These are phyloP conservation scores for Rhododendron ferrugineum DNA, from an alignment of 148 eudicot genomes.

Conservation along the genomic window DNA sequence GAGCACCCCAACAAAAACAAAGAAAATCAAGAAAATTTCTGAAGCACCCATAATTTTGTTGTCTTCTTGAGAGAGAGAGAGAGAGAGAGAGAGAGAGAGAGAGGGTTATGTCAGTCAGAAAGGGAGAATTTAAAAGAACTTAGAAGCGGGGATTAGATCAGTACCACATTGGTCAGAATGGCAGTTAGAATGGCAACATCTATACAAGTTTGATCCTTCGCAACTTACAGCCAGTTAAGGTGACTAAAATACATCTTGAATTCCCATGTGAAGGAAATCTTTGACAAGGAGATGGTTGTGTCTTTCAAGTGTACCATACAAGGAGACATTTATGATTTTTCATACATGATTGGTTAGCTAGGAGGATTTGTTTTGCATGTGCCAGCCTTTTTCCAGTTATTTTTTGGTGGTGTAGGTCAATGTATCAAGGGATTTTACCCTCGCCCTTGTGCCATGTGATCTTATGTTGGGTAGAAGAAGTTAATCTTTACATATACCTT, in stretches of 20 bases:
- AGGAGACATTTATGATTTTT: background rate
- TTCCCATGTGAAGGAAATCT: background rate
- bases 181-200: background rate
- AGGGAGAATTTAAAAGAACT: slow-evolving; percentile 5
- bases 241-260: background rate
- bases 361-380: background rate
- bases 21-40: background rate
- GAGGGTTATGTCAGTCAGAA: background rate
- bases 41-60: slow-evolving; percentile 10
- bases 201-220: slow-evolving; percentile 12
- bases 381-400: background rate
- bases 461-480: background rate
- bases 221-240: slow-evolving; percentile 4
- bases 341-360: background rate
- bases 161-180: slow-evolving; percentile 10
- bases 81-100: background rate
- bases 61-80: background rate
- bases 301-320: background rate
- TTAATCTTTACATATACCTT: background rate
- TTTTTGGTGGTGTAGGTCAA: background rate
- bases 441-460: background rate
- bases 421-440: background rate
- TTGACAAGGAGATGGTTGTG: background rate
- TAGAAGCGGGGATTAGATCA: background rate
- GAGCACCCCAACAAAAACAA: slow-evolving; percentile 9